These are phyloP conservation scores for Phytomonas sp. DNA, from an alignment of 208 protist species.

Conservation along the genomic window DNA sequence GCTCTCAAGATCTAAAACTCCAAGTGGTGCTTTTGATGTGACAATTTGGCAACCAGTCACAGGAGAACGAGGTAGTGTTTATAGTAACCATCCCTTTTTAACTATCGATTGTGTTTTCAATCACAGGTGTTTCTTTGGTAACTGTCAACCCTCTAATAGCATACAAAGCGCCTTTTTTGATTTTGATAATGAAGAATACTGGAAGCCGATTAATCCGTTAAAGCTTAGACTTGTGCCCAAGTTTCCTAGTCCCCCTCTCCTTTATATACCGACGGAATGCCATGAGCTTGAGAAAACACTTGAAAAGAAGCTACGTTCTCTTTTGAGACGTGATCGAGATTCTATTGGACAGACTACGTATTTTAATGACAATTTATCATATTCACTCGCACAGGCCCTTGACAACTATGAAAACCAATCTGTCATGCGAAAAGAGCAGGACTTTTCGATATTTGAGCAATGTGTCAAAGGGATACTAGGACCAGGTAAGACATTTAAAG, in stretches of 20 bases:
- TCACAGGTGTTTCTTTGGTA: constrained; percentile 82
- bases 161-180: constrained; percentile 66
- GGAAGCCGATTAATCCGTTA: constrained; percentile 84
- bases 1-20: constrained; percentile 34
- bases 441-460: constrained; percentile 71
- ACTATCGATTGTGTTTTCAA: constrained; percentile 86
- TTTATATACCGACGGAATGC: constrained; percentile 26
- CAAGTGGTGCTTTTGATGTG: constrained; percentile 25
- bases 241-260: constrained; percentile 52
- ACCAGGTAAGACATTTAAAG: constrained; percentile 86
- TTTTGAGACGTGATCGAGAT: constrained; percentile 61
- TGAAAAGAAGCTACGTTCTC: constrained; percentile 35
- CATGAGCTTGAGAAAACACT: constrained; percentile 42
- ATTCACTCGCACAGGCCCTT: constrained; percentile 80
- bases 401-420: constrained; percentile 71
- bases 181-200: constrained; percentile 82
- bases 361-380: constrained; percentile 74
- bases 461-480: constrained; percentile 81
- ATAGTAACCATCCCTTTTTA: constrained; percentile 35
- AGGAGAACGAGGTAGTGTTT: constrained; percentile 38
- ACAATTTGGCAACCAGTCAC: constrained; percentile 79
- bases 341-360: constrained; percentile 51
- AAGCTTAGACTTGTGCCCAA: constrained; percentile 85
- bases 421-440: constrained; percentile 23
- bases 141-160: constrained; percentile 60